Evolutionary conservation across 192 early-diverging fungal species (phyloP), one percentile per base, ranked within the genome.

Genomic region (Coemansia sp.): DNA sequence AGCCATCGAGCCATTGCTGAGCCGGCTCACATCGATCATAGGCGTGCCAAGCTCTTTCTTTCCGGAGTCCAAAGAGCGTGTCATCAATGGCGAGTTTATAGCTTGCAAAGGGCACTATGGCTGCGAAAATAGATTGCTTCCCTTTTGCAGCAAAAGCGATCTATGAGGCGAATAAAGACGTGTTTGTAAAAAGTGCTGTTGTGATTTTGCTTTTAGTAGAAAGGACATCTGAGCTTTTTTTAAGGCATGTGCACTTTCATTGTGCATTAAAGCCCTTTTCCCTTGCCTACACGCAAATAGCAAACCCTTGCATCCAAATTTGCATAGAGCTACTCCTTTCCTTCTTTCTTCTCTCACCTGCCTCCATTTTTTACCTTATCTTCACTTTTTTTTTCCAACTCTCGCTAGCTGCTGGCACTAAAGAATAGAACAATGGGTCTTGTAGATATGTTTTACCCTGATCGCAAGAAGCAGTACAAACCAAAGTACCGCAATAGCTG

Each of bases 401-500:
- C 31, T 31, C 31, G 11, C 26, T 16, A 28, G 23, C 26, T 34
- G n/a, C n/a, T n/a, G n/a, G n/a, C n/a, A n/a, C n/a, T n/a, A n/a
- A n/a, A n/a, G n/a, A n/a, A n/a, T 35, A 16, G 4, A 50, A 69
- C 46, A 59, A 80, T 80, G 77, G 72, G 72, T 3, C 59, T 80
- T 13, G 18, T 56, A 23, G 40, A 71, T 42, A 40, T 71, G 23
- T 80, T 80, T 56, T 80, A 80, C 24, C 77, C 77, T 4, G 57
- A 74, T 57, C 67, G 71, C 39, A 63, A 67, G 58, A 43, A 65
- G 21, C 48, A 73, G 45, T 65, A 67, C 11, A 63, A 42, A 1
- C 77, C 77, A 8, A 63, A 71, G 18, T 79, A 74, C 67, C 67
- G 68, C 60, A 67, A 74, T 20, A 68, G 69, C 62, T 79, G 77